A percentile compares a stretch with the other conserved stretches of the same genome.
These are phyloP conservation scores for Limnomonas spitsbergensis DNA, from an alignment of 139 green algal species.

Conservation along the genomic window DNA sequence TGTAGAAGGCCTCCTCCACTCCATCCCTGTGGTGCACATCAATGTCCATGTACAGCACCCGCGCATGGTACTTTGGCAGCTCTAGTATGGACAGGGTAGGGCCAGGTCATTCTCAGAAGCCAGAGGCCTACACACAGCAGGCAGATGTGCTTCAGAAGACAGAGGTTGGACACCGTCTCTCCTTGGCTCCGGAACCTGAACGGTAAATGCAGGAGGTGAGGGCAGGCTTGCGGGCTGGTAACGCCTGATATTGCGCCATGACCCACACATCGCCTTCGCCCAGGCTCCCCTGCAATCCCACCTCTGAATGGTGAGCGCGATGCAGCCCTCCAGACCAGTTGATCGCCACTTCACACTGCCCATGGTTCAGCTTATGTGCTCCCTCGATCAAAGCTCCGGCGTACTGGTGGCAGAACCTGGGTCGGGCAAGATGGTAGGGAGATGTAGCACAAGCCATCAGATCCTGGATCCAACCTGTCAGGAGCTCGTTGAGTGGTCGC, in stretches of 20 bases:
- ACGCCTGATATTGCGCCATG: too few species aligned
- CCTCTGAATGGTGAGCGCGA: conserved; percentile 93
- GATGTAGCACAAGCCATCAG: neutral
- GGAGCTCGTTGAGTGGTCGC: neutral
- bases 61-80: conserved; percentile 89
- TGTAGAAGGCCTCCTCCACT: conserved; percentile 95
- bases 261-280: too few species aligned
- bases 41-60: conserved; percentile 87
- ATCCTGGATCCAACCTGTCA: too few species aligned
- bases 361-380: conserved; percentile 82
- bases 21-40: conserved; percentile 97
- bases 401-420: conserved; percentile 69
- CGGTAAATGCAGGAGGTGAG: too few species aligned
- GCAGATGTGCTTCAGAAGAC: too few species aligned
- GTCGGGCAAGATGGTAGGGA: neutral
- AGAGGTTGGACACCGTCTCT: too few species aligned
- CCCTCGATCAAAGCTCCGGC: conserved; percentile 77
- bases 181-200: too few species aligned
- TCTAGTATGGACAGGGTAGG: conserved; percentile 94
- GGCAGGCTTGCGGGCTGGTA: too few species aligned
- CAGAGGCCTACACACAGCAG: conserved; percentile 56
- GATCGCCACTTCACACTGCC: conserved; percentile 86
- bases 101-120: conserved; percentile 99
- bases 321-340: conserved; percentile 98
- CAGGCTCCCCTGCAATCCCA: too few species aligned